Conservation (phyloP, 495 filamentous ascomycete genomes). For the Glarea lozoyensis region DNA sequence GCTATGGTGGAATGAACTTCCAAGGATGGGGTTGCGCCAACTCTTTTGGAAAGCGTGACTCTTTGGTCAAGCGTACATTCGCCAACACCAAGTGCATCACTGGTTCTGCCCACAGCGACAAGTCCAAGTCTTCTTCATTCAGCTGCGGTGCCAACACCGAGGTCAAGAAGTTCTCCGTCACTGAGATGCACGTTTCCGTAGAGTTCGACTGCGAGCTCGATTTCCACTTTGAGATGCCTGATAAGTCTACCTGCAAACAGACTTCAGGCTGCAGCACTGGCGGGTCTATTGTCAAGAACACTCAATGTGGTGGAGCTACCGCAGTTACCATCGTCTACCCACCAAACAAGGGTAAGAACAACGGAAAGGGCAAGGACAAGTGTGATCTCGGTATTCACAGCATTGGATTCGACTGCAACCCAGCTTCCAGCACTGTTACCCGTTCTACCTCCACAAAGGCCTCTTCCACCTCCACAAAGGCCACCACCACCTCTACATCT, state of each 20-base stretch:
- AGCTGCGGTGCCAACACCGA: constrained; percentile 26
- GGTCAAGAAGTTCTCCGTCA: constrained; percentile 63
- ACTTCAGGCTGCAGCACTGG: constrained; percentile 50
- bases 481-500: constrained; percentile 3
- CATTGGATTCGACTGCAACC: constrained; percentile 72
- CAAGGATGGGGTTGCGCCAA: constrained; percentile 55
- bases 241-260: constrained; percentile 71
- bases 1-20: constrained; percentile 68
- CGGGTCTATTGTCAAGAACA: constrained; percentile 64
- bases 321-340: constrained; percentile 70
- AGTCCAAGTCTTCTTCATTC: constrained; percentile 46
- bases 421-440: constrained; percentile 29
- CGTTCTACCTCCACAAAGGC: constrained; percentile 14
- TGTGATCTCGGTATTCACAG: constrained; percentile 69
- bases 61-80: constrained; percentile 34
- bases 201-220: constrained; percentile 68
- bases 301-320: constrained; percentile 85
- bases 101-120: constrained; percentile 40
- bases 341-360: constrained; percentile 34
- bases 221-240: constrained; percentile 76
- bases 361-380: constrained; percentile 30
- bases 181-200: constrained; percentile 58
- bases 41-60: constrained; percentile 41
- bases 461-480: constrained; percentile 3
- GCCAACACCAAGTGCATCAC: constrained; percentile 56